phyloP scores from a whole-genome alignment of 345 rosid species.

The Raphanus raphanistrum region DNA sequence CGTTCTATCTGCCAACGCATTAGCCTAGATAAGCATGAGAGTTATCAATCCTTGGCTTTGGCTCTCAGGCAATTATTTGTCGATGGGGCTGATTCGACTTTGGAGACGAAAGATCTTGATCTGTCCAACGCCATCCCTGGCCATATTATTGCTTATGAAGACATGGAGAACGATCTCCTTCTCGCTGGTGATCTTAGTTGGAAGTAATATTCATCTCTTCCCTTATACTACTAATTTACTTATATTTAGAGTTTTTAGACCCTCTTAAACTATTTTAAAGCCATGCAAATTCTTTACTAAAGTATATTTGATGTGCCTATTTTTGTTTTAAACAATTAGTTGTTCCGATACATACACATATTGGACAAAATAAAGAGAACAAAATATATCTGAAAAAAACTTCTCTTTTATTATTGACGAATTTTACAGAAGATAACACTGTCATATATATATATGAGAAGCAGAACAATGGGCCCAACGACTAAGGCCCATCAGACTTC shows the following conservation, averaged over 20 bases:
- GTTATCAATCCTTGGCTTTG: slow-evolving; percentile 77
- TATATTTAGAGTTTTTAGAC: neutral
- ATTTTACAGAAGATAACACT: too few relatives aligned
- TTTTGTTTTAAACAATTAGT: neutral
- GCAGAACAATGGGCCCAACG: too few relatives aligned
- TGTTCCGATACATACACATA: neutral
- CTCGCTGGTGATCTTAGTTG: slow-evolving; percentile 92
- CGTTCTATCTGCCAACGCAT: slow-evolving; percentile 89
- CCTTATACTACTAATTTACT: neutral
- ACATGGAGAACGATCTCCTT: slow-evolving; percentile 89
- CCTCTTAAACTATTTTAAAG: neutral
- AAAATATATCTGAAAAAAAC: too few relatives aligned
- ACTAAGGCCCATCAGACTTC: too few relatives aligned
- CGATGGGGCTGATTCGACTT: slow-evolving; percentile 39
- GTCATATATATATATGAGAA: too few relatives aligned
- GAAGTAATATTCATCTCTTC: slow-evolving; percentile 53
- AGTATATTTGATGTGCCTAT: neutral
- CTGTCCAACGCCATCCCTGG: slow-evolving; percentile 87
- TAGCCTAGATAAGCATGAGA: slow-evolving; percentile 73
- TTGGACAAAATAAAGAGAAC: too few relatives aligned
- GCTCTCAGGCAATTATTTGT: slow-evolving; percentile 84
- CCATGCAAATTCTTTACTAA: neutral
- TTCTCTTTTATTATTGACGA: too few relatives aligned
- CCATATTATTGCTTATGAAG: slow-evolving; percentile 81
- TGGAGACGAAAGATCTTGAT: slow-evolving; percentile 44